Evolutionary conservation across 2,329 filamentous ascomycete species (phyloP), one percentile per base, ranked within the genome.

Genomic region (Akanthomyces lecanii): DNA sequence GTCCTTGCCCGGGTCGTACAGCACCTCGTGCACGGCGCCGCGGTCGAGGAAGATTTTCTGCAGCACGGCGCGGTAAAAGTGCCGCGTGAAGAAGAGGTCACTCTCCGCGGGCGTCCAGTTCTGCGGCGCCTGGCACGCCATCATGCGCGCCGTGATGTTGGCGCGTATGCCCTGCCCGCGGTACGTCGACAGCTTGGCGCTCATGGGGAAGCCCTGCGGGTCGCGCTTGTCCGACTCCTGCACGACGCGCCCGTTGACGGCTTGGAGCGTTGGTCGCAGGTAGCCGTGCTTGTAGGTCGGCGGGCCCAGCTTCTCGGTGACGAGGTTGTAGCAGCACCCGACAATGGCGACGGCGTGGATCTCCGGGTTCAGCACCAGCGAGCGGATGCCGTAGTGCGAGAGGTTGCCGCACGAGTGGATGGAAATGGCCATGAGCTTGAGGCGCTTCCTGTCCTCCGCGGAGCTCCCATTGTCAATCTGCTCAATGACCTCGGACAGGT

Each of bases 361-460:
- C 5, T 87, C 85, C 0, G 90, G 89, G 72, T 97, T 98, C 63
- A 96, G 78, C 1, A 93, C 77, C 23, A 99, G 83, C 0, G 94
- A 96, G 16, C 91, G 88, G 63, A 99, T 88, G 11, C 91, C 95
- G 72, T 96, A 93, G 74, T 99, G 95, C 0, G 96, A 90, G n/a
- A 99, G 86, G 69, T 99, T 98, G 33, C 95, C 95, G 72, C 95
- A 99, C 0, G 94, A 98, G 75, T 99, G 95, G 21, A 99, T 91
- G 0, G 95, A 98, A 36, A 98, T 88, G 18, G 94, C 90, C 88
- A 97, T 92, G 44, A 96, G 80, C 11, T 77, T 78, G 65, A 81
- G 78, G 16, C 80, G 75, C 21, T 73, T 67, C 63, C 68, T 65
- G 40, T 63, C 65, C 44, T 70, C 66, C 45, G 65, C 58, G 45